Conservation (phyloP, 1,284 basidiomycete species). For the Hypsizygus ulmarius region DNA sequence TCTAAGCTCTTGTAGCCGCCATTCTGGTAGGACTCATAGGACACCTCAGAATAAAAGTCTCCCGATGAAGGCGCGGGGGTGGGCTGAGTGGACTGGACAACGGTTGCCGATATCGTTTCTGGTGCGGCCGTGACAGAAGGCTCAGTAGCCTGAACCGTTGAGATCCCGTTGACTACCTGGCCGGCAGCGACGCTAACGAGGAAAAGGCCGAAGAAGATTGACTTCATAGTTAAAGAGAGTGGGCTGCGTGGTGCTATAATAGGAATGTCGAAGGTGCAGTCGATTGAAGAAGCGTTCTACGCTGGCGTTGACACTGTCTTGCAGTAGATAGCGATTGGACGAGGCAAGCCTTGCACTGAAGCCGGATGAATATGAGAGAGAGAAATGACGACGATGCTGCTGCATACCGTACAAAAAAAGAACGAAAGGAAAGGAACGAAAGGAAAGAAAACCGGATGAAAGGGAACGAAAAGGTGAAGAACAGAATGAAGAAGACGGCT, state of each 20-base stretch:
- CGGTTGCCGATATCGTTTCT: conserved; percentile 15
- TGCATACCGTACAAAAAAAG: conserved; percentile 41
- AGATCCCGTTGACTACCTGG: conserved; percentile 52
- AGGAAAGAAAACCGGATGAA: conserved; percentile 40
- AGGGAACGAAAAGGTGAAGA: conserved; percentile 41
- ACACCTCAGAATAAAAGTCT: conserved; percentile 48
- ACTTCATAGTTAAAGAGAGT: conserved; percentile 59
- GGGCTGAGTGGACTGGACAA: conserved; percentile 32
- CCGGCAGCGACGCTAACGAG: conserved; percentile 54
- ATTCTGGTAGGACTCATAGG: conserved; percentile 53
- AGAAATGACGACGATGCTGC: conserved; percentile 16
- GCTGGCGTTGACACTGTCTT: conserved; percentile 59
- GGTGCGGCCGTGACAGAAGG: conserved; percentile 20
- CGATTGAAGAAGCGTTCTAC: conserved; percentile 65
- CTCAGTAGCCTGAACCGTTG: conserved; percentile 40
- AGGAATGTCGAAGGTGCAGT: conserved; percentile 38
- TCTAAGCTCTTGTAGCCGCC: conserved; percentile 63
- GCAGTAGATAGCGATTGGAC: conserved; percentile 44
- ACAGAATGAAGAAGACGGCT: conserved; percentile 20
- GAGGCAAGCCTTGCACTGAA: conserved; percentile 35
- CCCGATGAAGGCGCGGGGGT: conserved; percentile 25
- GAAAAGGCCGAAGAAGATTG: conserved; percentile 55
- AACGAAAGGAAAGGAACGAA: conserved; percentile 38
- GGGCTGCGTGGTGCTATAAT: conserved; percentile 35
- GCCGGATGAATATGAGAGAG: conserved; percentile 7